phyloP scores from a whole-genome alignment of 2,329 filamentous ascomycete genomes.

The Pestalotiopsis sp. region DNA sequence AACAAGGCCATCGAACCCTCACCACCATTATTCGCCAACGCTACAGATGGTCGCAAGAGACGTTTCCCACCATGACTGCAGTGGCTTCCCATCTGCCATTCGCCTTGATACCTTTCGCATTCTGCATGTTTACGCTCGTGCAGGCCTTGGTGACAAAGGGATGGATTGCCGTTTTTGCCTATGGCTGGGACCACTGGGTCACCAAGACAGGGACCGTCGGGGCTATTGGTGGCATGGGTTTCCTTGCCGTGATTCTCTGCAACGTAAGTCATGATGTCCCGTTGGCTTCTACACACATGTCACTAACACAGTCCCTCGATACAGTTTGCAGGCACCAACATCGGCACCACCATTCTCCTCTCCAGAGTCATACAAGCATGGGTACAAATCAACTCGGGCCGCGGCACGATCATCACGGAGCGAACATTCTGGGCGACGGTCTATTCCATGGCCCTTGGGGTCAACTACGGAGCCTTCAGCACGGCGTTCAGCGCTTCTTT shows the following conservation, averaged over 20 bases:
- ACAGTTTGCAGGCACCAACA: slow-evolving; percentile 76
- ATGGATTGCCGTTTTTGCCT: slow-evolving; percentile 73
- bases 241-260: slow-evolving; percentile 70
- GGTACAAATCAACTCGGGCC: slow-evolving; percentile 57
- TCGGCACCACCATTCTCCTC: slow-evolving; percentile 73
- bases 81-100: slow-evolving; percentile 69
- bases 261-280: slow-evolving; percentile 57
- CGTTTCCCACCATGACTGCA: slow-evolving; percentile 69
- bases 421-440: slow-evolving; percentile 74
- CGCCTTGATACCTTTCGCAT: slow-evolving; percentile 69
- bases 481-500: slow-evolving; percentile 72
- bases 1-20: slow-evolving; percentile 46
- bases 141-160: slow-evolving; percentile 73
- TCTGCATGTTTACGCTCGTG: slow-evolving; percentile 75
- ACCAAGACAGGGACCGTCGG: slow-evolving; percentile 69
- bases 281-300: neutral
- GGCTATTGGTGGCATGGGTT: slow-evolving; percentile 71
- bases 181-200: slow-evolving; percentile 76
- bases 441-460: slow-evolving; percentile 73
- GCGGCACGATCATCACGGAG: slow-evolving; percentile 54
- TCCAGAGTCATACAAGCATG: slow-evolving; percentile 71
- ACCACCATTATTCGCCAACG: slow-evolving; percentile 46
- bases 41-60: slow-evolving; percentile 66
- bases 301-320: neutral
- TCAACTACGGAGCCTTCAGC: slow-evolving; percentile 77